Conservation (phyloP, 768 basidiomycete species). For the Pulveroboletus sp. region DNA sequence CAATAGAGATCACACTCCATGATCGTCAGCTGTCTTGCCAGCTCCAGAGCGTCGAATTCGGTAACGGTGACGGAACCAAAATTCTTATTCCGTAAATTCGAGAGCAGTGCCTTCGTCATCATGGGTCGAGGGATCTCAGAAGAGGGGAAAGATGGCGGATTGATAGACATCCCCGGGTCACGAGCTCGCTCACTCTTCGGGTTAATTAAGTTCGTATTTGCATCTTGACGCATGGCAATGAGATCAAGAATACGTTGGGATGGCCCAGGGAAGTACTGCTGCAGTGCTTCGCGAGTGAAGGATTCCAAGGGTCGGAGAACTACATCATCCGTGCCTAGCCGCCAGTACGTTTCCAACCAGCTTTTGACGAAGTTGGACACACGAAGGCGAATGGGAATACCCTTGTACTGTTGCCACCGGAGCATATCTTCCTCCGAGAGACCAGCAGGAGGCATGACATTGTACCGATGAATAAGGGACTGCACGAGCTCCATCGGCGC, state of each 20-base stretch:
- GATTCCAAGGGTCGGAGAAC: slow-evolving; percentile 53
- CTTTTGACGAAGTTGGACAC: slow-evolving; percentile 90
- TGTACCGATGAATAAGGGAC: slow-evolving; percentile 77
- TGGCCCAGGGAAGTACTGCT: slow-evolving; percentile 59
- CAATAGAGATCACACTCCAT: slow-evolving; percentile 90
- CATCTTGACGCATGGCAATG: slow-evolving; percentile 49
- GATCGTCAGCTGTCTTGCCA: slow-evolving; percentile 89
- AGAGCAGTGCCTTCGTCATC: slow-evolving; percentile 75
- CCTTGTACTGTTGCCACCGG: slow-evolving; percentile 84
- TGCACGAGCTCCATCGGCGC: slow-evolving; percentile 72
- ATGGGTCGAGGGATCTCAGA: slow-evolving; percentile 81
- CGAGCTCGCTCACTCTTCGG: slow-evolving; percentile 61
- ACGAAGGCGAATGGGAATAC: slow-evolving; percentile 83
- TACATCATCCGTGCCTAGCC: slow-evolving; percentile 62
- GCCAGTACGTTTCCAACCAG: slow-evolving; percentile 94
- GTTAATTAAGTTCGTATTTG: slow-evolving; percentile 45
- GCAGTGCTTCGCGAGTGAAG: slow-evolving; percentile 61
- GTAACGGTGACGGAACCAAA: slow-evolving; percentile 62
- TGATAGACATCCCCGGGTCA: slow-evolving; percentile 72
- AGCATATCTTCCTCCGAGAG: slow-evolving; percentile 56
- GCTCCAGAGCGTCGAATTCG: slow-evolving; percentile 91
- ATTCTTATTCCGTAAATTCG: slow-evolving; percentile 60
- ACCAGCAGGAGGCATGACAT: slow-evolving; percentile 60
- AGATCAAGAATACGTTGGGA: slow-evolving; percentile 72
- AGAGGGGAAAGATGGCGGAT: slow-evolving; percentile 46